These are phyloP conservation scores for Bryoglossum gracile DNA, from an alignment of 495 filamentous ascomycete genomes.

Conservation along the genomic window DNA sequence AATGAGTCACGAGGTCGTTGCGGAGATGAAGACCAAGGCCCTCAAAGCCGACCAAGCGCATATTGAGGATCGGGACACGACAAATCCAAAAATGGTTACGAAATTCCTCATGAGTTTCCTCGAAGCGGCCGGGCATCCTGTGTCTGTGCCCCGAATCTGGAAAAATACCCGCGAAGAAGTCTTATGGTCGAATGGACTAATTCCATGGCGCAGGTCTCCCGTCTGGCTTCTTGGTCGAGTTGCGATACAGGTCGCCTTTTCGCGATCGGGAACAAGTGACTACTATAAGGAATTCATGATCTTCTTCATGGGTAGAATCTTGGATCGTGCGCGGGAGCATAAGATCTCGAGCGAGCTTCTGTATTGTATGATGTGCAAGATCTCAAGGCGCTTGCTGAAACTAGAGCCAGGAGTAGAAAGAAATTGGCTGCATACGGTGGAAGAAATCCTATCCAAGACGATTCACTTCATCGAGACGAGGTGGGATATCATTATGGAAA, in stretches of 20 bases:
- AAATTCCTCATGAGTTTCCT: constrained; percentile 46
- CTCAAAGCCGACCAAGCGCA: constrained; percentile 31
- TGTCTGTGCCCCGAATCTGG: constrained; percentile 30
- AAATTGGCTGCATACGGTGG: no score
- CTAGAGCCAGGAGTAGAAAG: no score
- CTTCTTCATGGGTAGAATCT: constrained; percentile 38
- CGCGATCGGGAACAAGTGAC: no score
- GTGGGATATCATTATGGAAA: no score
- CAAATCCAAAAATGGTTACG: constrained; percentile 47
- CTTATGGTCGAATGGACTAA: constrained; percentile 33
- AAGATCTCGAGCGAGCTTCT: constrained; percentile 29
- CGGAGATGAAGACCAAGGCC: constrained; percentile 31
- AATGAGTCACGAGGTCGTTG: constrained; percentile 37
- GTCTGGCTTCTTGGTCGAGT: constrained; percentile 56
- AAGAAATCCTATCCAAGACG: no score
- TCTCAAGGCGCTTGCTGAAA: constrained; percentile 42
- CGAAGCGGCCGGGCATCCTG: constrained; percentile 31
- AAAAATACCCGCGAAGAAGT: constrained; percentile 60
- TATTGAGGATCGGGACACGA: constrained; percentile 47
- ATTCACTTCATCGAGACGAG: no score
- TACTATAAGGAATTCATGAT: constrained; percentile 57
- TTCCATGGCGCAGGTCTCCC: constrained; percentile 51
- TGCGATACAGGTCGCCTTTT: constrained; percentile 33
- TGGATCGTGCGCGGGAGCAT: constrained; percentile 22
- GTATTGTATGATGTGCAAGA: constrained; percentile 43